These are phyloP conservation scores for Tetrahymena malaccensis DNA, from an alignment of 73 alveolate species.

Conservation along the genomic window DNA sequence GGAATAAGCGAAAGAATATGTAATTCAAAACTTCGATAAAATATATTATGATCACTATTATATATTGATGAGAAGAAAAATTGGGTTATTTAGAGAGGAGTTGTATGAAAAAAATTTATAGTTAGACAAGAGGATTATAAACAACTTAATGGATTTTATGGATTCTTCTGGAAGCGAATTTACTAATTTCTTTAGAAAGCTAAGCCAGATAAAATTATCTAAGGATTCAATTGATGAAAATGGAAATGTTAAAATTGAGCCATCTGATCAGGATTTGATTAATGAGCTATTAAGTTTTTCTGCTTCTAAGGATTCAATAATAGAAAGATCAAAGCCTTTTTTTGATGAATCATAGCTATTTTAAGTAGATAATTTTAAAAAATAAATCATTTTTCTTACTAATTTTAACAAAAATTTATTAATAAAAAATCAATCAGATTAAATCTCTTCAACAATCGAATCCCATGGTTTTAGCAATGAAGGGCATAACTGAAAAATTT, in stretches of 20 bases:
- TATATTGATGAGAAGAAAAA: slow-evolving; percentile 38
- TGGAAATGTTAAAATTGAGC: slow-evolving; percentile 3
- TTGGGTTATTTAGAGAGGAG: slow-evolving; percentile 30
- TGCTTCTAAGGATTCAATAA: slow-evolving; percentile 32
- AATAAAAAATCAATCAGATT: not conserved
- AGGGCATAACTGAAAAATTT: slow-evolving; percentile 5
- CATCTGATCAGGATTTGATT: slow-evolving; percentile 14
- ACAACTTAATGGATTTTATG: slow-evolving; percentile 28
- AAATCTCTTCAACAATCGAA: not conserved
- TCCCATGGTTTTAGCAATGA: not conserved
- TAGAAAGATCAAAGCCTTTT: slow-evolving; percentile 6
- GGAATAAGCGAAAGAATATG: not conserved
- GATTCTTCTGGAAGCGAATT: slow-evolving; percentile 42
- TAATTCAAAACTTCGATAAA: slow-evolving; percentile 7
- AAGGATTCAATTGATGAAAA: not conserved
- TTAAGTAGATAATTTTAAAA: not conserved
- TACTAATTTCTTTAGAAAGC: slow-evolving; percentile 49
- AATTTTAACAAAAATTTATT: too few species aligned
- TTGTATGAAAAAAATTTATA: not conserved
- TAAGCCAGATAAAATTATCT: not conserved
- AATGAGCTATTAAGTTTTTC: slow-evolving; percentile 14
- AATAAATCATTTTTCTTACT: too few species aligned
- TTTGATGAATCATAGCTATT: not conserved
- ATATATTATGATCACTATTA: slow-evolving; percentile 16
- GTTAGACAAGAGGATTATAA: slow-evolving; percentile 18